phyloP scores from a whole-genome alignment of 305 asterid species.

The Fraxinus platypoda region DNA sequence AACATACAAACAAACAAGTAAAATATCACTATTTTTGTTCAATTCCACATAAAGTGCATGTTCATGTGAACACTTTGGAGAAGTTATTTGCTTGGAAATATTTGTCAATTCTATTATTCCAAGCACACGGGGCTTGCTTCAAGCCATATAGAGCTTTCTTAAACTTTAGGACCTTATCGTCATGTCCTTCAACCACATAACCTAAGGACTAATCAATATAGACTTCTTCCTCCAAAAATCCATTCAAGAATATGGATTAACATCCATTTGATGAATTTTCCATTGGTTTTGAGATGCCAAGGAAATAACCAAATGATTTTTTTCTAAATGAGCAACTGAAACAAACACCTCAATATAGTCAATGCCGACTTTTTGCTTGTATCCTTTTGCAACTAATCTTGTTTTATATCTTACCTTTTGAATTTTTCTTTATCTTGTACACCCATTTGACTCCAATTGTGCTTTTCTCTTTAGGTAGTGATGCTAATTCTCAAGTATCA shows the following conservation, averaged over 20 bases:
- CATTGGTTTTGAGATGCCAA: neutral
- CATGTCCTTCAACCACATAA: neutral
- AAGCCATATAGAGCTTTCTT: too few species aligned
- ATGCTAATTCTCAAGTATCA: neutral
- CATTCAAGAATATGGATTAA: neutral
- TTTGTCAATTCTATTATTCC: too few species aligned
- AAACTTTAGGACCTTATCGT: neutral
- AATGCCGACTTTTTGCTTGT: neutral
- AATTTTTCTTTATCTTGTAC: neutral
- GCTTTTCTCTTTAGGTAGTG: neutral
- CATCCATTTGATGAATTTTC: constrained; percentile 2
- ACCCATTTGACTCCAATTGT: neutral
- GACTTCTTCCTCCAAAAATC: neutral
- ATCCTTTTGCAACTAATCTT: neutral
- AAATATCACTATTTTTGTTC: neutral
- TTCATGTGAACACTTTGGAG: neutral
- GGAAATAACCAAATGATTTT: neutral
- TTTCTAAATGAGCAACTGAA: neutral
- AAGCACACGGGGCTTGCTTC: too few species aligned
- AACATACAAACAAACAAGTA: neutral
- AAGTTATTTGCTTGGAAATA: neutral
- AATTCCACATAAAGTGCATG: neutral
- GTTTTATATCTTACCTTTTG: neutral
- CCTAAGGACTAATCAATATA: too few species aligned
- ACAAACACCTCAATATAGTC: neutral